phyloP scores from a whole-genome alignment of 2,329 filamentous ascomycete genomes.

The Lizonia empirigonia region DNA sequence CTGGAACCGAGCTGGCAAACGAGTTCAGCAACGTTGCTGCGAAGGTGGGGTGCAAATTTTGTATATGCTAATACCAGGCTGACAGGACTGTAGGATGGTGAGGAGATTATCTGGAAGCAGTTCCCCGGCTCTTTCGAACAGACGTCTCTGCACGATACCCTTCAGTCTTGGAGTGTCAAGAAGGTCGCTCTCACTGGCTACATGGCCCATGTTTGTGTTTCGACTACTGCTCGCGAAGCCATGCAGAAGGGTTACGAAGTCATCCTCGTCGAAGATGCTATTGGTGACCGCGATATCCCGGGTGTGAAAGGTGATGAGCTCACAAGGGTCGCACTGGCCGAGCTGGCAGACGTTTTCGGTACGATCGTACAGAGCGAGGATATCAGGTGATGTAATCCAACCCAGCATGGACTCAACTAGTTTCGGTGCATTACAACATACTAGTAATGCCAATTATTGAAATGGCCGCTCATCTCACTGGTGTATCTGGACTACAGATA shows the following conservation, averaged over 20 bases:
- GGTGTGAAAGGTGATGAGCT: slow-evolving; percentile 63
- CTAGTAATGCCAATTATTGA: not conserved
- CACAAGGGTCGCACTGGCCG: slow-evolving; percentile 56
- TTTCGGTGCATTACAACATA: no score
- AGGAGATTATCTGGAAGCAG: slow-evolving; percentile 63
- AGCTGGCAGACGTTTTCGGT: slow-evolving; percentile 68
- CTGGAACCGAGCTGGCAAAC: slow-evolving; percentile 62
- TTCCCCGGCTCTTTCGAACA: slow-evolving; percentile 65
- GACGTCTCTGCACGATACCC: slow-evolving; percentile 62
- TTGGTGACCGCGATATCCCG: slow-evolving; percentile 71
- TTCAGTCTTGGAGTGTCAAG: slow-evolving; percentile 58
- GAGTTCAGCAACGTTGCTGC: slow-evolving; percentile 66
- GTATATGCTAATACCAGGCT: not conserved
- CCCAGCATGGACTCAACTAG: not conserved
- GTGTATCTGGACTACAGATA: no score
- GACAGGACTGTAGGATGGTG: slow-evolving; percentile 49
- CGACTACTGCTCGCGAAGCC: slow-evolving; percentile 66
- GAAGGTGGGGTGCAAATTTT: slow-evolving; percentile 16
- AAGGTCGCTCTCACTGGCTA: slow-evolving; percentile 68
- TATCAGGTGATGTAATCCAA: slow-evolving; percentile 43
- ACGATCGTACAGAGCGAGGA: slow-evolving; percentile 62
- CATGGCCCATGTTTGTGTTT: slow-evolving; percentile 70
- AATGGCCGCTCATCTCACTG: no score
- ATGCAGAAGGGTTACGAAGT: slow-evolving; percentile 68
- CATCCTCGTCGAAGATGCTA: slow-evolving; percentile 64